Base-by-base conservation (phyloP, 139 green algal species). In the Closterium sp. region DNA sequence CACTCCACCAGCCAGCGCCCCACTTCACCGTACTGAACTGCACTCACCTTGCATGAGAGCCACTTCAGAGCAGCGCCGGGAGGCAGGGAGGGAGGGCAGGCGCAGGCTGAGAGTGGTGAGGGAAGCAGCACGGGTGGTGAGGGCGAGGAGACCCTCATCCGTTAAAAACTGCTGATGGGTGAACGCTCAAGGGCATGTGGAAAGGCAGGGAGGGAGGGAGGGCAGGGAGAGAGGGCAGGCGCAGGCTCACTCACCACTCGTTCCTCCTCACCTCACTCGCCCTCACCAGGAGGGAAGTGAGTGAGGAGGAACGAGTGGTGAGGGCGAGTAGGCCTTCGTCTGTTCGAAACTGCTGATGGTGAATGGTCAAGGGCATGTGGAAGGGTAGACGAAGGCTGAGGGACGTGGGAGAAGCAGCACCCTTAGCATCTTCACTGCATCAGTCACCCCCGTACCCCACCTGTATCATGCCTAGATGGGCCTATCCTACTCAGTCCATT, bases 41-140 rank as follows among this genome's bases (percentile, higher is more conserved):
- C 12, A 3, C 87, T 31, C 7, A 93, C 86, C 32, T 88, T 93
- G 34, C 90, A 93, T 93, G 0, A 93, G 25, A 6, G 90, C 90
- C 25, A 93, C 90, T 76, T 76, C 90, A 64, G 90, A 93, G 38
- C 90, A 93, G 36, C 90, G 19, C 16, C 19, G 21, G 0, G 35
- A 28, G 0, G 87, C 90, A 84, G 86, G 25, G 93, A 36, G 90
- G 28, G 25, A 66, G 90, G 19, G 23, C 33, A 93, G 90, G 25
- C 32, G 34, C 9, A 93, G 90, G 0, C 9, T 93, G 33, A 93
- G 87, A 1, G 85, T 10, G 0, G 34, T 35, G 87, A 93, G n/a
- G 25, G 90, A 93, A 8, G 35, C 3, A 25, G 90, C 86, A 32
- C 90, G 10, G 87, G 88, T 34, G 23, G 87, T 93, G 19, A 93